phyloP scores from a whole-genome alignment of 31 red algal genomes.

The Bonnemaisonia californica region DNA sequence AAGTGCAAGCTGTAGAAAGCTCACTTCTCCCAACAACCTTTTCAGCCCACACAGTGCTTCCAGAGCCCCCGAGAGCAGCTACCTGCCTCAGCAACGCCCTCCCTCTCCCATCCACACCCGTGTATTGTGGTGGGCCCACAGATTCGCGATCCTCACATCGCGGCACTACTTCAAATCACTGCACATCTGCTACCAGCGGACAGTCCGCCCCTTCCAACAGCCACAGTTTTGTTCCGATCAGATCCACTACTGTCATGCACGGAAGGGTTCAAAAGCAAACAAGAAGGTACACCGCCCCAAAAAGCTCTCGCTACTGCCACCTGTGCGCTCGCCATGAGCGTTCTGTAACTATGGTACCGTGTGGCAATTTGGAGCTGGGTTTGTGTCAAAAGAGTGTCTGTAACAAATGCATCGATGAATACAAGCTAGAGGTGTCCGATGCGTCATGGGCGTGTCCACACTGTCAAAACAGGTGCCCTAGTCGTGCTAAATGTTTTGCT shows the following conservation, averaged over 20 bases:
- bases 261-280: constrained; percentile 52
- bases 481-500: constrained; percentile 54
- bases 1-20: neutral
- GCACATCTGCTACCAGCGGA: neutral
- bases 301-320: constrained; percentile 61
- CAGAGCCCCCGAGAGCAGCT: too few species aligned
- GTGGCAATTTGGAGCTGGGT: constrained; percentile 49
- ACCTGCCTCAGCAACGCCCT: too few species aligned
- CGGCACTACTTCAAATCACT: neutral
- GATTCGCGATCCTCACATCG: neutral
- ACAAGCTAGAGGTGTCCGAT: constrained; percentile 22
- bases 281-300: constrained; percentile 51
- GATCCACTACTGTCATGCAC: neutral
- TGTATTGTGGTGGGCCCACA: neutral
- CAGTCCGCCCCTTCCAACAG: neutral
- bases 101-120: neutral
- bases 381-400: constrained; percentile 65
- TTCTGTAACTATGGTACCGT: constrained; percentile 49
- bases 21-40: neutral
- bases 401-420: constrained; percentile 43
- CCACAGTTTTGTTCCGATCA: neutral
- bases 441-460: constrained; percentile 52
- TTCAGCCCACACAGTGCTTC: neutral
- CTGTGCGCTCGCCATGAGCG: constrained; percentile 64
- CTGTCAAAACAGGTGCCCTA: constrained; percentile 41